Evolutionary conservation across 306 rosid genomes (phyloP), one percentile per base, ranked within the genome.

Genomic region (Casuarina cunninghamiana): DNA sequence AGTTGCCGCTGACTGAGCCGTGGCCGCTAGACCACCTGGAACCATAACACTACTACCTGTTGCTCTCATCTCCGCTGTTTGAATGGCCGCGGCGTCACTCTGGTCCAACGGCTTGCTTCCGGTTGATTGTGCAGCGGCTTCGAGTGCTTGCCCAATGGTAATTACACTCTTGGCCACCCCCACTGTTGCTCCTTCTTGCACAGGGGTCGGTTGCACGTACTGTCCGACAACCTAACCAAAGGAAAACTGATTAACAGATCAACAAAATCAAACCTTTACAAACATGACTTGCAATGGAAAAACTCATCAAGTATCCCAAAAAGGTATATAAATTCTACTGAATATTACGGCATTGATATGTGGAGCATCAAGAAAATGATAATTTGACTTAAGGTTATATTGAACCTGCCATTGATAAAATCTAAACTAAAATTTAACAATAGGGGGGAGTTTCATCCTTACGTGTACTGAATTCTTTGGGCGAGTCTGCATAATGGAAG

Each of bases 81-180:
- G 93, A 71, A 94, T 89, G 0, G 94, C 94, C 0, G 91, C 88
- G 0, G 91, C 98, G 4, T 91, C 91, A 32, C 89, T 82, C 78
- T 83, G 87, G 3, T 87, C 93, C 71, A 91, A 84, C 7, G 87
- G 80, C 84, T 87, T 89, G 7, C 86, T 49, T 0, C 98, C 93
- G 5, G 69, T 76, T 0, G 87, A 83, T 45, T 77, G 71, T 0
- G 88, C 87, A 17, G 89, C 74, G 0, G 97, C 97, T 84, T 94
- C 97, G 53, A 90, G 76, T 11, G 97, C 97, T 60, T 91, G 89
- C 2, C 97, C 98, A 37, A 91, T 89, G 2, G 94, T 91, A 21
- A 92, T 75, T 2, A 81, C 79, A 50, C 65, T 79, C 69, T 79
- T 76, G 43, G 37, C 57, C 10, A 45, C 78, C 61, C 77, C 72